phyloP scores from a whole-genome alignment of 805 yeast genomes.

The Ogataea methanolica region DNA sequence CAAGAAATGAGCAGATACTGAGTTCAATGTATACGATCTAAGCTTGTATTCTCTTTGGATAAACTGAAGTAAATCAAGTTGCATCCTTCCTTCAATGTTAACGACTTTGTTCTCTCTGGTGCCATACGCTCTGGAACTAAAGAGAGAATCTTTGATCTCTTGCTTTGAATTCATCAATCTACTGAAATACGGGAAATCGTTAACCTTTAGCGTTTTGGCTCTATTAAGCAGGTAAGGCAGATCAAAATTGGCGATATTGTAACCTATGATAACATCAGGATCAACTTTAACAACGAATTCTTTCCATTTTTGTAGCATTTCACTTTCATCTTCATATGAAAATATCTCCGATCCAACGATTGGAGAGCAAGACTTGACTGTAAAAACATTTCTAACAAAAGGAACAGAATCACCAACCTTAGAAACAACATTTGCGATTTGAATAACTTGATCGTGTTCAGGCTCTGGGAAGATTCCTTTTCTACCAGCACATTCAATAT shows the following conservation, averaged over 20 bases:
- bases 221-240: constrained; percentile 88
- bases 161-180: constrained; percentile 65
- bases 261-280: constrained; percentile 96
- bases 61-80: constrained; percentile 86
- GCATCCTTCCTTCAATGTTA: constrained; percentile 95
- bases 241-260: constrained; percentile 92
- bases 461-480: constrained; percentile 97
- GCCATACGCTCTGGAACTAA: constrained; percentile 95
- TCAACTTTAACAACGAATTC: constrained; percentile 81
- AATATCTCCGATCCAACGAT: constrained; percentile 91
- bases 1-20: constrained; percentile 90
- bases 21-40: constrained; percentile 89
- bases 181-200: constrained; percentile 80
- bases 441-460: constrained; percentile 88
- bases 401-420: constrained; percentile 81
- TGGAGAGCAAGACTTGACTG: constrained; percentile 85
- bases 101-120: constrained; percentile 88
- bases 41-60: constrained; percentile 92
- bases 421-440: constrained; percentile 92
- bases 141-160: constrained; percentile 73
- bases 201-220: constrained; percentile 65
- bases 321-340: constrained; percentile 68
- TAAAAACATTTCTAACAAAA: constrained; percentile 90
- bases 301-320: constrained; percentile 82
- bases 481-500: constrained; percentile 98